Percentiles rank a stretch among this genome's conserved stretches.
Evolutionary conservation across 2,329 filamentous ascomycete genomes (phyloP).

Genomic region (Fusarium sp.): DNA sequence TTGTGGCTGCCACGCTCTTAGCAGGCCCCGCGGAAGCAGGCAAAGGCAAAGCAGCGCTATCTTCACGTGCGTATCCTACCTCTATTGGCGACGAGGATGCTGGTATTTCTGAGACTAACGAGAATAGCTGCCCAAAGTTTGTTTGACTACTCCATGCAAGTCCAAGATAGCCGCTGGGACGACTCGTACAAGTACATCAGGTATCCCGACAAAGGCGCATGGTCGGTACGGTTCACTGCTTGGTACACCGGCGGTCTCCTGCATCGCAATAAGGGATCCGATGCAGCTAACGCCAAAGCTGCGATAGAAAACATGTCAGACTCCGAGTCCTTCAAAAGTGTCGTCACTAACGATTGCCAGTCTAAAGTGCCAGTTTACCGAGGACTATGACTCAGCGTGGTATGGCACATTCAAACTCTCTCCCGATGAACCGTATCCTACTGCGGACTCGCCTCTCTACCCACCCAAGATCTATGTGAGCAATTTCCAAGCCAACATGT

Average conservation of each 20-base stretch:
- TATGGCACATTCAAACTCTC: slow-evolving; percentile 60
- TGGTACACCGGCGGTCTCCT: slow-evolving; percentile 60
- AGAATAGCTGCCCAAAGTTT: slow-evolving; percentile 32
- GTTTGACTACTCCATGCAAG: slow-evolving; percentile 59
- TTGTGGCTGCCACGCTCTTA: too few species aligned
- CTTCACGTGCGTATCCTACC: too few species aligned
- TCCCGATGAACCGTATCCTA: slow-evolving; percentile 58
- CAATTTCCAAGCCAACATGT: not conserved
- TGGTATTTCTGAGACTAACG: too few species aligned
- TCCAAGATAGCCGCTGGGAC: slow-evolving; percentile 59
- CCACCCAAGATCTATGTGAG: slow-evolving; percentile 35
- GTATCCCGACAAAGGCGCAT: slow-evolving; percentile 60
- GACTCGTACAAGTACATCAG: slow-evolving; percentile 59
- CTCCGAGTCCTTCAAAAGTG: not conserved
- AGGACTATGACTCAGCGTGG: slow-evolving; percentile 57
- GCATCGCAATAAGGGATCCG: slow-evolving; percentile 54
- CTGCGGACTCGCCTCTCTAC: slow-evolving; percentile 52
- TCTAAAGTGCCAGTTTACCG: slow-evolving; percentile 54
- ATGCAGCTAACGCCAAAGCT: slow-evolving; percentile 54
- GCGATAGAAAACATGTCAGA: slow-evolving; percentile 55
- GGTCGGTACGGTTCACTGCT: slow-evolving; percentile 60
- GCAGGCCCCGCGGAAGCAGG: too few species aligned
- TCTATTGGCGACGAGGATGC: too few species aligned
- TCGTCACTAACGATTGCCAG: slow-evolving; percentile 14
- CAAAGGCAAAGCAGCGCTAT: too few species aligned